Evolutionary conservation across 129 eudicot species (phyloP), one percentile per base, ranked within the genome.

Genomic region (Arctium lappa): DNA sequence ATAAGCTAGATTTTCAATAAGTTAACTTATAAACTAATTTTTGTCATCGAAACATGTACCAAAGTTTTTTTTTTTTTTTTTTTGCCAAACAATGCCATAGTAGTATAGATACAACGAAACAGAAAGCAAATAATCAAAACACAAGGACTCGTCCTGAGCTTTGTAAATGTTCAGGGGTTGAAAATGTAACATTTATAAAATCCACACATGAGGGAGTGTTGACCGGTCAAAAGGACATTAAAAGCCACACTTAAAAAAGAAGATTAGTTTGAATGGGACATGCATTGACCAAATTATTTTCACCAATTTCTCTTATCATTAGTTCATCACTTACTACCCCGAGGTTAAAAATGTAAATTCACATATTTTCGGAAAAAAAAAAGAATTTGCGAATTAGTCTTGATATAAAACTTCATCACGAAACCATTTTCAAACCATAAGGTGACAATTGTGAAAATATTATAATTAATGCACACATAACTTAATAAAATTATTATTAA

Each of bases 171-270:
- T 80, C 36, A 44, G 15, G 74, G 53, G 63, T 27, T 42, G 11
- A 27, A 72, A 84, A 8, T 73, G 75, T 63, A 79, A 84, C 37
- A 62, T 73, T 74, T 18, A 11, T 1, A 22, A 84, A 72, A 84
- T 72, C 63, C 33, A 84, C 80, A 84, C 87, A 73, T 79, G 88
- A 77, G 62, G 36, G 38, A 84, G 82, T 15, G 83, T 85, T 89
- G 93, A 91, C 93, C 93, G 75, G 95, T 93, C 97, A 91, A 93
- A 89, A 60, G 77, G 66, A 83, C 88, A 88, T 81, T 89, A 74
- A 87, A 90, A 85, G 92, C 78, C 13, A 53, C 79, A 68, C 63
- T 42, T 75, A 86, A 66, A 70, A 86, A 46, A 48, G 11, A 81
- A 83, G 90, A 74, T 88, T 76, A 84, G 85, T 88, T 87, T 85